Conservation (phyloP, 225 moss, liverwort and hornwort species). For the Pleurozium schreberi region DNA sequence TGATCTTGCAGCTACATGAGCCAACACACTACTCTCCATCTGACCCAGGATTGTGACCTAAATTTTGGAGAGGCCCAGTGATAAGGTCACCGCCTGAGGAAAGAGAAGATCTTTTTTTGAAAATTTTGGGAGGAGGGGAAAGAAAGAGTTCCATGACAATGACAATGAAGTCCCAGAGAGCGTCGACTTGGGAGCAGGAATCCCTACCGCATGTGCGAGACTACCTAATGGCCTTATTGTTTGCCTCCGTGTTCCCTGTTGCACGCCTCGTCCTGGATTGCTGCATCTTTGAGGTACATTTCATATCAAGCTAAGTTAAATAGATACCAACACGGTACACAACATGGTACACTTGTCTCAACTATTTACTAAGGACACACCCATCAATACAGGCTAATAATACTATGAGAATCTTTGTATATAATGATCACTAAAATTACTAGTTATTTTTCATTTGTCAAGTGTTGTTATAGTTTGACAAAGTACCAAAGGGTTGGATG, state of each 20-base stretch:
- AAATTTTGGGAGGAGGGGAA: not conserved
- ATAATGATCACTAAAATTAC: too few species aligned
- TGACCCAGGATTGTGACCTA: not conserved
- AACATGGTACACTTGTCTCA: not conserved
- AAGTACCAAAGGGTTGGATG: not conserved
- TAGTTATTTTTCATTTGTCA: not conserved
- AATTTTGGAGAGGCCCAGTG: not conserved
- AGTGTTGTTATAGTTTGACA: not conserved
- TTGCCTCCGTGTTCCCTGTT: constrained; percentile 40
- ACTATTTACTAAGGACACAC: not conserved
- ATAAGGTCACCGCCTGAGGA: not conserved
- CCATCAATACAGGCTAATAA: not conserved
- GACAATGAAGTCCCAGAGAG: not conserved
- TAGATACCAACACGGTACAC: not conserved
- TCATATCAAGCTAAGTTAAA: not conserved
- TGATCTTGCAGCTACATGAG: not conserved
- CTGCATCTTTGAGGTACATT: constrained; percentile 42
- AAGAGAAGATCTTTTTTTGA: not conserved
- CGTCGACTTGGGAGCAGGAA: constrained; percentile 49
- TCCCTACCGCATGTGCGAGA: constrained; percentile 43
- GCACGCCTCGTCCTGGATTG: constrained; percentile 40
- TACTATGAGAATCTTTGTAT: not conserved
- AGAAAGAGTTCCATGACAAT: not conserved
- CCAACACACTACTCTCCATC: not conserved
- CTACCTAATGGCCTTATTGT: constrained; percentile 35